Base-by-base conservation (phyloP, 2,329 filamentous ascomycete species). In the Delphinella strobiligena region DNA sequence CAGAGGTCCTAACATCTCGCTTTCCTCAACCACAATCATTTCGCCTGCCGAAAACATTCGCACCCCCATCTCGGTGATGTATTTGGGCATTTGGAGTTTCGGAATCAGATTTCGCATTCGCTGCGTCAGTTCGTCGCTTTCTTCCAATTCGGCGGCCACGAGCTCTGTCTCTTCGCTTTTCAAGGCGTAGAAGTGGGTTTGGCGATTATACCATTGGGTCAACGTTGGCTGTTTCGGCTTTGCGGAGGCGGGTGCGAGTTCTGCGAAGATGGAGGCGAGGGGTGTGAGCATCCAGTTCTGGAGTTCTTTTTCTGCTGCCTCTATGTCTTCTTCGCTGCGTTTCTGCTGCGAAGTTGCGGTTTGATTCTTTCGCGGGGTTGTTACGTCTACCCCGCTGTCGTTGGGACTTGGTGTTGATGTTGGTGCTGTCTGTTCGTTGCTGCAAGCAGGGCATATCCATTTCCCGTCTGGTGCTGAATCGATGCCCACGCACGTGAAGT, bases 401-500 rank as follows among this genome's bases (percentile, higher is more conserved):
- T 33, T 35, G 9, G 30, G 31, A 12, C 11, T 17, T 4, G 40
- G 30, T 10, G n/a, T n/a, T n/a, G n/a, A n/a, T n/a, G n/a, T n/a
- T n/a, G n/a, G n/a, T 14, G 15, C 27, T 8, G 22, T 40, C 2
- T 19, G 16, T 19, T 43, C 35, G 19, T 38, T 33, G 19, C 22
- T 9, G n/a, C 15, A 36, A 4, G 34, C 10, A 19, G 14, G 10
- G 16, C 22, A 27, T 27, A 27, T 27, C 22, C 22, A 27, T 12
- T 27, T 12, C 7, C 22, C 22, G 7, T 27, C 12, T 7, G 22
- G 22, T 7, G 22, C 22, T 7, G 22, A 27, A 1, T 34, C 29
- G 5, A 89, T 63, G 3, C 71, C 78, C 3, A 88, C 78, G 51
- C 83, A 89, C 45, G 78, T 75, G 30, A 88, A 70, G 56, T 89